Percentiles rank a stretch among this genome's conserved stretches.
Evolutionary conservation across 1,139 yeast genomes (phyloP).

Genomic region (Pichia sp.): DNA sequence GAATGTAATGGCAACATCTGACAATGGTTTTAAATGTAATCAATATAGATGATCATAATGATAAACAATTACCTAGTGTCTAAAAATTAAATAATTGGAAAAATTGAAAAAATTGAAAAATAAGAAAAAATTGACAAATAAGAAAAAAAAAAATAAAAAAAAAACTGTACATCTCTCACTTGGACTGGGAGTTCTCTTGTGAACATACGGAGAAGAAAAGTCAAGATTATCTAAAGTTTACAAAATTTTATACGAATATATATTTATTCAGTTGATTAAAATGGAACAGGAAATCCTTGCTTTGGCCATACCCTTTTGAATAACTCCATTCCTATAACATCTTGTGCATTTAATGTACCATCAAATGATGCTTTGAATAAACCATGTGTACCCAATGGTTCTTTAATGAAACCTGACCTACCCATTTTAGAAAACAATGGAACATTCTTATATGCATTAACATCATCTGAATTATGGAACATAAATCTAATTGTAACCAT

Average conservation of each 20-base stretch:
- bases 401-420: slow-evolving; percentile 88
- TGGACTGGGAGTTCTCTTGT: too few species aligned
- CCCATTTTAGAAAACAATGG: slow-evolving; percentile 92
- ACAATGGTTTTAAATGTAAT: too few species aligned
- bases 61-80: too few species aligned
- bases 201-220: too few species aligned
- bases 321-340: slow-evolving; percentile 87
- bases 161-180: too few species aligned
- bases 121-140: too few species aligned
- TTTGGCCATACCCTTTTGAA: slow-evolving; percentile 93
- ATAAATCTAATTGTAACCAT: slow-evolving; percentile 92
- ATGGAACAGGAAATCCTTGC: slow-evolving; percentile 17
- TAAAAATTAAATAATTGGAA: too few species aligned
- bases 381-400: slow-evolving; percentile 96
- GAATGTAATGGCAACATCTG: slow-evolving; percentile 19
- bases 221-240: neutral
- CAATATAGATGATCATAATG: too few species aligned
- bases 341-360: slow-evolving; percentile 85
- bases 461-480: slow-evolving; percentile 92
- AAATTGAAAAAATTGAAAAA: too few species aligned
- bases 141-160: too few species aligned
- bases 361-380: slow-evolving; percentile 95
- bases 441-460: slow-evolving; percentile 82
- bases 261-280: neutral
- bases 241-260: neutral